Base-by-base conservation (phyloP, 139 green algal species). In the Nannochloris sp. region DNA sequence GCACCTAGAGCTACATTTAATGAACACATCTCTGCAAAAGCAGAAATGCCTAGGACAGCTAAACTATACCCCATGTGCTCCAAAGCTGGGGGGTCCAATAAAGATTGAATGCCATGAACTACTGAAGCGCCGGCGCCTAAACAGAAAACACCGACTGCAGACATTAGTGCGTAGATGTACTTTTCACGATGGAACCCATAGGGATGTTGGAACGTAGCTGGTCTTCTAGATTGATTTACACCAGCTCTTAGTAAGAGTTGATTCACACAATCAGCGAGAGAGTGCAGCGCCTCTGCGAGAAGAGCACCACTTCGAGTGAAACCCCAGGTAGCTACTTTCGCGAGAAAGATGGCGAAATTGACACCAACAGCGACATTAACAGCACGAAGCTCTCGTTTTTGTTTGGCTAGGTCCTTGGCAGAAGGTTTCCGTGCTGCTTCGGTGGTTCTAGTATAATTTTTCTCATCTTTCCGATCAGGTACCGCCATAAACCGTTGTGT, bases 71-170 rank as follows among this genome's bases (percentile, higher is more conserved):
- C 56, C 25, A 86, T 57, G 42, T 84, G 33, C 54, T 84, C 74
- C 13, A 88, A 47, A 8, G 61, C 38, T 35, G 53, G 55, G 2
- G 76, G 48, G 33, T 79, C 65, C 33, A 84, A 60, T 39, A 93
- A 70, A 13, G 71, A 71, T 31, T 86, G 71, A 1, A 94, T 48
- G 7, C 91, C 91, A 67, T 97, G 86, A 46, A 89, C 63, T 23
- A 95, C 61, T 3, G 85, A 90, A 10, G 90, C 84, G n/a, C 91
- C 81, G 1, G 87, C 83, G 6, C 92, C 92, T 25, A 93, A 57
- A 78, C 90, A 96, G 71, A 97, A 96, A 68, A 97, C 89, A 58
- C 88, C 87, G 6, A 96, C 88, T 2, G 86, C 90, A n/a, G 71
- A 85, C 51, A 97, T 93, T 5, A 97, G 81, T 4, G 80, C 85